A percentile compares a stretch with the other conserved stretches of the same genome.
Evolutionary conservation across 202 grass and related monocot species (phyloP).

Genomic region (Alloteropsis angusta): DNA sequence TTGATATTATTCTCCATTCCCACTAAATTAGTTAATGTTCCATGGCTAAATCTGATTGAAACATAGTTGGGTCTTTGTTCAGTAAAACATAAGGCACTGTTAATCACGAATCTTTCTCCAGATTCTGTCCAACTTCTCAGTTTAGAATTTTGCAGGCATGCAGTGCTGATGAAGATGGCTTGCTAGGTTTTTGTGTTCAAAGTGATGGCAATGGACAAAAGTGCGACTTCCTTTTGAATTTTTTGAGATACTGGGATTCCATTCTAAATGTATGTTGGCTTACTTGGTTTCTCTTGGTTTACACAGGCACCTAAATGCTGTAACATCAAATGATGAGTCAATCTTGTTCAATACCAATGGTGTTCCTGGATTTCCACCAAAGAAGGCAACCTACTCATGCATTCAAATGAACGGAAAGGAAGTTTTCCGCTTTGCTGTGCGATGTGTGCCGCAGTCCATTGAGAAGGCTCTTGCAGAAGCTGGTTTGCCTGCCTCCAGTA

Average conservation of each 20-base stretch:
- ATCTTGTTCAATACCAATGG: conserved; percentile 57
- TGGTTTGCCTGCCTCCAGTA: conserved; percentile 54
- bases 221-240: conserved; percentile 25
- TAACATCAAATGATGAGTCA: background rate
- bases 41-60: background rate
- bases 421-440: conserved; percentile 94
- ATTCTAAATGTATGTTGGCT: background rate
- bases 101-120: background rate
- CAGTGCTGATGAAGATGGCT: conserved; percentile 65
- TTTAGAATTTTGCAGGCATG: conserved; percentile 57
- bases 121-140: conserved; percentile 11
- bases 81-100: background rate
- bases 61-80: background rate
- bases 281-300: conserved; percentile 14
- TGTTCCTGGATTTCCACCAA: conserved; percentile 55
- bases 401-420: conserved; percentile 99
- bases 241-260: background rate
- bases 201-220: conserved; percentile 85
- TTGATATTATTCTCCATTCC: background rate
- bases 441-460: conserved; percentile 73
- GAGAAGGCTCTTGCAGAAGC: conserved; percentile 72
- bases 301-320: conserved; percentile 60
- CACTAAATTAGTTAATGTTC: background rate
- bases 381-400: conserved; percentile 59
- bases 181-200: conserved; percentile 74